Evolutionary conservation across 2,329 filamentous ascomycete genomes (phyloP), one percentile per base, ranked within the genome.

Genomic region (Cadophora luteo-olivacea): DNA sequence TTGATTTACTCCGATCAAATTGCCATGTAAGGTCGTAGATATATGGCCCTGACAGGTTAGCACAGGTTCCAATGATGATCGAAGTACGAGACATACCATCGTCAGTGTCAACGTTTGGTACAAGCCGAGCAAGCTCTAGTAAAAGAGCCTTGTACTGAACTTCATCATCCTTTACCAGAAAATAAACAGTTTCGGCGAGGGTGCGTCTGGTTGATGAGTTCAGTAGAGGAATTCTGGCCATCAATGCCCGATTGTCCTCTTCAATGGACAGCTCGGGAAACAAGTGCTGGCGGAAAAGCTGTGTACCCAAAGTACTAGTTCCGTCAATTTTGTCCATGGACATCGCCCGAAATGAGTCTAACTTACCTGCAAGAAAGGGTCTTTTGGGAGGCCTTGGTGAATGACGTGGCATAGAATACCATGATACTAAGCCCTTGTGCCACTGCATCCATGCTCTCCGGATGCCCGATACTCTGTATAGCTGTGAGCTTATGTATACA

Each of bases 1-100:
- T 86, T 19, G 88, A 86, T 75, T 87, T 89, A 49, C 80, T 80
- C 41, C 90, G 85, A 62, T 95, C 92, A 70, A 92, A 91, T 58
- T 83, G 79, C 75, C 84, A 86, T 4, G 81, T 81, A 3, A 91
- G 81, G 0, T 92, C 87, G 70, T 90, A 90, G 16, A 84, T 82
- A 73, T 91, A 91, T 7, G 85, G 83, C 62, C 84, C 82, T 70
- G 63, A 22, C 57, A 72, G 62, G 70, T 79, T 61, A 78, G 76
- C 70, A 68, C 24, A 16, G 11, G 11, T 57, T 57, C 24, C 5
- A 36, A 19, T 45, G 25, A 58, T 6, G 22, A 48, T 22, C 11
- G 48, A 41, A 19, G 29, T 7, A 32, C 22, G 4, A 48, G 65
- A 66, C 67, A 32, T 69, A 73, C 72, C 67, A 77, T 81, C 81